Base-by-base conservation (phyloP, 1,139 yeast genomes). In the Saccharomyces hybrid region DNA sequence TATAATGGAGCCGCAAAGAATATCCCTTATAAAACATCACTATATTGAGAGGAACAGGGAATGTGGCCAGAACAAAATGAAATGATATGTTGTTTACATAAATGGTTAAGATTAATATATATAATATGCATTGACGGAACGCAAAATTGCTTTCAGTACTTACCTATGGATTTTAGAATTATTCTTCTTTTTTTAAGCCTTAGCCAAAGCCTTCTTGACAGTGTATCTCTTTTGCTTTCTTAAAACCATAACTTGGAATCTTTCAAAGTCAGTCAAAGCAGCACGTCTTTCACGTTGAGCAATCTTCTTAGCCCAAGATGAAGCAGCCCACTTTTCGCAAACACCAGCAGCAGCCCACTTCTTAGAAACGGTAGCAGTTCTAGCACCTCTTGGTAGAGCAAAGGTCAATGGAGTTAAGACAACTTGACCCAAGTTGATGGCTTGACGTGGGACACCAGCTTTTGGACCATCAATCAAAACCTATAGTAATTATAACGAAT, bases 181-280 rank as follows among this genome's bases (percentile, higher is more conserved):
- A 29, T 13, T 13, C 9, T 29, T 13, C 13, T 29, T 29, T 9
- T 29, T 29, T 29, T 84, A 85, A 79, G 95, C 95, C 83, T 87
- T 88, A 72, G 95, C 93, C 69, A 82, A 79, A 73, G 88, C 88
- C 80, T 89, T 91, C 82, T 87, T 88, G 73, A 91, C 91, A 78
- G 93, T 90, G 75, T 76, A 85, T 81, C 93, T 87, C 81, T 89
- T 89, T 84, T 91, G 96, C 85, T 90, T 93, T 88, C 88, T 91
- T 77, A 89, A 85, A 70, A 89, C 95, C 77, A 88, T 76, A 71
- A 91, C 99, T 84, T 93, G 97, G 97, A 93, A 93, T 85, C 99
- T 91, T 83, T 93, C 97, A 73, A 93, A 93, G 80, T 93, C 99
- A 69, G 91, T 75, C 76, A 95, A 86, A 74, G 85, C 80, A 71